Base-by-base conservation (phyloP, 805 yeast genomes). In the Schizosaccharomyces osmophilus region DNA sequence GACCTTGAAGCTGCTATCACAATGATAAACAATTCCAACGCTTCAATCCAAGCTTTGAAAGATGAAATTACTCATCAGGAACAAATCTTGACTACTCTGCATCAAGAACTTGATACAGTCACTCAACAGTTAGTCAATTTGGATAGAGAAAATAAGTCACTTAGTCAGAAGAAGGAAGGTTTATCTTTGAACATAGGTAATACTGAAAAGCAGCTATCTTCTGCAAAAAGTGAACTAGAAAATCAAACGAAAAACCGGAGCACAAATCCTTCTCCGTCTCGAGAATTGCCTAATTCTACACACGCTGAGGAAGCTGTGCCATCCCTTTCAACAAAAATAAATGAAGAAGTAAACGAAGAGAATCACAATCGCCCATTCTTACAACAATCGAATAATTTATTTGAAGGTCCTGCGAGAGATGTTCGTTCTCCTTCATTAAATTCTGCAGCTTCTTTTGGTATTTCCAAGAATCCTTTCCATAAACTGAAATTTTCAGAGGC, bases 1-100 rank as follows among this genome's bases (percentile, higher is more conserved):
- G 79, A 79, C 66, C 86, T 84, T 65, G 74, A 79, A 17, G 68
- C 78, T 17, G 57, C 36, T 29, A 51, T 13, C 2, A 11, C 31
- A 17, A 51, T 51, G 57, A 4, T 22, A 9, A 17, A 51, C 17
- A 17, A 22, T 6, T 5, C 36, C n/a, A 51, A 51, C n/a, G 36
- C 31, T 24, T 22, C 31, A 51, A 26, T 29, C 6, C 36, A 51
- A 29, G 36, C 31, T 24, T 29, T 51, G 5, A 8, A 51, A 17
- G 13, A 22, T 29, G 57, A 51, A 3, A 29, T 51, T 26, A 2
- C 57, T 29, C 13, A 22, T 8, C 22, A 51, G n/a, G 57, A 51
- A 17, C 31, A 22, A 5, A 24, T 3, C 19, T 8, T 51, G 31
- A 17, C 31, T 3, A 11, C 22, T 17, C 6, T 51, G 57, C 31